Base-by-base conservation (phyloP, 2,329 filamentous ascomycete genomes). In the Epichloe elymi region DNA sequence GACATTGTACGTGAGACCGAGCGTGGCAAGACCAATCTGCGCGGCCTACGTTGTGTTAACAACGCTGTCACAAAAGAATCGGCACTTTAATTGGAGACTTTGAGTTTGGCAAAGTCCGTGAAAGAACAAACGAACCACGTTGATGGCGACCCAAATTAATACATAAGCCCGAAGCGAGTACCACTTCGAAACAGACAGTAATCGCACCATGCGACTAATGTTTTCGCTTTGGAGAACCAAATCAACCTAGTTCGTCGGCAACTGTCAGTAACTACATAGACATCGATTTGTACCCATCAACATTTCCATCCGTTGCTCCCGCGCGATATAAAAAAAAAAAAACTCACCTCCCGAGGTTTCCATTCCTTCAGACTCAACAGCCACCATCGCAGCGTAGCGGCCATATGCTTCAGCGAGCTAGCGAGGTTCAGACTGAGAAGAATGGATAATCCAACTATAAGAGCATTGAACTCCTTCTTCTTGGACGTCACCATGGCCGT, bases 371-470 rank as follows among this genome's bases (percentile, higher is more conserved):
- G 58, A 51, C 64, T 66, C 41, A 75, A 56, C 30, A 74, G 65
- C 60, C 69, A 71, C 70, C 72, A 74, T n/a, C 72, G 62, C 53
- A 72, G 59, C 53, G 72, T 70, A 14, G 63, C 58, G 3, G 70
- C 66, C 64, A 73, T 69, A 30, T 64, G 65, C 51, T 72, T 72
- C 20, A 75, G 61, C 6, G 66, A 65, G 54, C 63, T 70, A 2
- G 67, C 65, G 41, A 73, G 66, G 46, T 69, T 68, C 46, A 74
- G 55, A 51, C 69, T 68, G 17, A 74, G 58, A 0, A 61, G 56
- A 35, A 74, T 72, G 45, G 67, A 68, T 5, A 74, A 60, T 0
- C 65, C 70, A 0, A 70, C 71, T 19, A 73, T 68, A n/a, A 72
- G 54, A 0, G 67, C 60, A 50, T 74, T 74, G 55, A 70, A 74